A percentile compares a stretch with the other conserved stretches of the same genome.
phyloP scores from a whole-genome alignment of 768 basidiomycete genomes.

The Mrakia gelida region DNA sequence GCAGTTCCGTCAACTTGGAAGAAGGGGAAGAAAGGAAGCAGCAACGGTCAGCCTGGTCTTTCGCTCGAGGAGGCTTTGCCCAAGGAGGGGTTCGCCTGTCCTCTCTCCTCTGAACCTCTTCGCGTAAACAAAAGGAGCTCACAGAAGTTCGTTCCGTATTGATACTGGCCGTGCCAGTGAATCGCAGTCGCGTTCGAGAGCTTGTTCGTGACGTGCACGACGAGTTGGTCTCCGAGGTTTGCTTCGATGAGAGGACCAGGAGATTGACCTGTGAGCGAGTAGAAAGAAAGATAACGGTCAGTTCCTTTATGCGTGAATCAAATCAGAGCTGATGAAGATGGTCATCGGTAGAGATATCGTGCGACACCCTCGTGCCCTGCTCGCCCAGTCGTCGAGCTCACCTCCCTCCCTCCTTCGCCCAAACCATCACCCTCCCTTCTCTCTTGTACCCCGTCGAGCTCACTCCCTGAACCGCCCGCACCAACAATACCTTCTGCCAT shows the following conservation, averaged over 20 bases:
- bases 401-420: not conserved
- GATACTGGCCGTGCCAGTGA: constrained; percentile 37
- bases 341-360: no score
- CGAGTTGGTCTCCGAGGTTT: constrained; percentile 31
- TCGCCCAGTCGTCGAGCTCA: no score
- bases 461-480: not conserved
- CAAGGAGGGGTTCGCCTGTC: no score
- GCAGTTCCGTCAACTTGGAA: constrained; percentile 48
- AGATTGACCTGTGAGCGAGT: constrained; percentile 5
- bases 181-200: constrained; percentile 29
- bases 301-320: no score
- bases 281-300: not conserved
- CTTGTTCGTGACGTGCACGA: constrained; percentile 21
- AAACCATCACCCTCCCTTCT: not conserved
- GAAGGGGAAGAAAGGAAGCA: no score
- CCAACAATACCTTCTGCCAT: not conserved
- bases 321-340: no score
- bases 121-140: no score
- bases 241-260: constrained; percentile 35
- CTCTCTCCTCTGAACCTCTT: no score
- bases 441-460: not conserved
- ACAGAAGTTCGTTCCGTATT: constrained; percentile 47
- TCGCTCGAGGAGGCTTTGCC: no score
- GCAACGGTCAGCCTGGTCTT: no score
- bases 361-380: no score